These are phyloP conservation scores for Aspergillus sp. DNA, from an alignment of 2,329 filamentous ascomycete species.

Conservation along the genomic window DNA sequence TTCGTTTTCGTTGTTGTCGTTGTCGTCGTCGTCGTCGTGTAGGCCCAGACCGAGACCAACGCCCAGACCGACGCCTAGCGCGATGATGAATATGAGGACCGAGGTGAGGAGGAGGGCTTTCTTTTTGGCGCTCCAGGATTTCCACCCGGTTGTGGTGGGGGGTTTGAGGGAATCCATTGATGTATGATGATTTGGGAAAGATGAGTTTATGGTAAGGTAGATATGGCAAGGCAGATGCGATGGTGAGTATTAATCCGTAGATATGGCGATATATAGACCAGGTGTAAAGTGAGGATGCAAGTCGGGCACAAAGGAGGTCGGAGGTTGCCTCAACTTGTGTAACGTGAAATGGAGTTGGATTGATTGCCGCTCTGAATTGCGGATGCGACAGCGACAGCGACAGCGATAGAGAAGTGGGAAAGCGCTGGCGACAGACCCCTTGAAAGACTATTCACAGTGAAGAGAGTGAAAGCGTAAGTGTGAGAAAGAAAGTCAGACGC, in stretches of 20 bases:
- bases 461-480: not conserved
- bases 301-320: too few species aligned
- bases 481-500: not conserved
- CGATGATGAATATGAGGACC: conserved; percentile 46
- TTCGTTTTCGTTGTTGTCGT: conserved; percentile 22
- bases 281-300: too few species aligned
- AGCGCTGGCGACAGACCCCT: too few species aligned
- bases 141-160: conserved; percentile 20
- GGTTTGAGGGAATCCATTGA: not conserved
- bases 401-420: too few species aligned
- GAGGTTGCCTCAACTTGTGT: too few species aligned
- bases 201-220: not conserved
- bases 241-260: not conserved
- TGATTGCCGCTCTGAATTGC: too few species aligned
- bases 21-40: conserved; percentile 28
- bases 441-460: too few species aligned
- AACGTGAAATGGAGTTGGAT: too few species aligned
- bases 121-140: conserved; percentile 33
- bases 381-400: too few species aligned
- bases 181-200: not conserved
- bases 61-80: conserved; percentile 52
- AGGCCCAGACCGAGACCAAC: conserved; percentile 60
- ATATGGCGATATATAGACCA: too few species aligned
- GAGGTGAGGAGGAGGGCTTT: conserved; percentile 29
- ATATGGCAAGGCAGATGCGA: not conserved